Evolutionary conservation across 2,329 filamentous ascomycete species (phyloP).

Genomic region (Aspergillus japonicus): DNA sequence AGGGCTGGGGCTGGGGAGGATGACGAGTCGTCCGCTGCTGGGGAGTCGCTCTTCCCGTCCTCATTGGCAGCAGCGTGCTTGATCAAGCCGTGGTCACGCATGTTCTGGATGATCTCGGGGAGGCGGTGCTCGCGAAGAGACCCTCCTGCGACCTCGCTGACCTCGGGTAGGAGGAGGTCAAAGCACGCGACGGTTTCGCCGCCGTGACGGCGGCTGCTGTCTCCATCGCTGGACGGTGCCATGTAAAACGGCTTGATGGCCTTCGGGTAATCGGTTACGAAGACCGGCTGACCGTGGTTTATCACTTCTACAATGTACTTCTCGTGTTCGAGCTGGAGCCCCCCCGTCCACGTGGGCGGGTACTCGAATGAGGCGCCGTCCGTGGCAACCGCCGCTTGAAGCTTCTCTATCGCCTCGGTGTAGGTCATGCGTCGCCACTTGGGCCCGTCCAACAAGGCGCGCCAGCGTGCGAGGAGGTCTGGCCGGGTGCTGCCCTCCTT

Average conservation of each 20-base stretch:
- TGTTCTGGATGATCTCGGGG: constrained; percentile 64
- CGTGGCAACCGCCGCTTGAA: constrained; percentile 59
- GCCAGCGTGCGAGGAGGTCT: constrained; percentile 68
- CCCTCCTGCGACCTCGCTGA: constrained; percentile 84
- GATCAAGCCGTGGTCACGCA: constrained; percentile 66
- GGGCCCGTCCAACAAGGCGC: constrained; percentile 56
- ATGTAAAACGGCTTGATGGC: constrained; percentile 92
- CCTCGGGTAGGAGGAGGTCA: constrained; percentile 79
- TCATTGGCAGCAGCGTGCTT: constrained; percentile 18
- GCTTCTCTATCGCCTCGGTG: constrained; percentile 67
- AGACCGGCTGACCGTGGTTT: constrained; percentile 68
- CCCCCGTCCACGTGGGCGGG: constrained; percentile 67
- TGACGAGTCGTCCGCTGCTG: neutral
- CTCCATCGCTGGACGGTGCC: constrained; percentile 51
- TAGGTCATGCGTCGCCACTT: constrained; percentile 83
- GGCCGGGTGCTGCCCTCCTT: constrained; percentile 30
- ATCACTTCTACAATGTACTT: constrained; percentile 73
- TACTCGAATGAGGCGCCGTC: constrained; percentile 61
- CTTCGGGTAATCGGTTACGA: constrained; percentile 90
- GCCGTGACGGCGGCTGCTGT: constrained; percentile 11
- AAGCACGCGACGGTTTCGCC: constrained; percentile 77
- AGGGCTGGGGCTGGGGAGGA: constrained; percentile 7
- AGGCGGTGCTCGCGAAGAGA: constrained; percentile 85
- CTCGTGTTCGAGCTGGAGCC: constrained; percentile 89
- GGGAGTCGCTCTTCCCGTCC: neutral